Evolutionary conservation across 208 protist genomes (phyloP), one percentile per base, ranked within the genome.

Genomic region (Crithidia expoeki): DNA sequence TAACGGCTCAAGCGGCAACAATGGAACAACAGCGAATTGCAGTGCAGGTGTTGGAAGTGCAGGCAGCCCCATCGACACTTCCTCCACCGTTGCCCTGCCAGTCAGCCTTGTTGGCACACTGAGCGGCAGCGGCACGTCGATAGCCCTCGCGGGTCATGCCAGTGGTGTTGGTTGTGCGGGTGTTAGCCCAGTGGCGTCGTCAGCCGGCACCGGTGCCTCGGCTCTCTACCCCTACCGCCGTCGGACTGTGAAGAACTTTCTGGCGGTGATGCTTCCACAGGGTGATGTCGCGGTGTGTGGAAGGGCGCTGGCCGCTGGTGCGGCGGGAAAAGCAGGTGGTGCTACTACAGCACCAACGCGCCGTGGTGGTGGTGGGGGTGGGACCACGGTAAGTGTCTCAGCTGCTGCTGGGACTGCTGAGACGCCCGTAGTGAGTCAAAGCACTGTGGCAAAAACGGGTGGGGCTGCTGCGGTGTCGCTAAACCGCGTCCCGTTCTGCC

Each of bases 251-350:
- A 72, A 46, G 17, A 32, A 21, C 72, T 88, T 88, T 52, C 32
- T 63, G n/a, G 86, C 86, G 40, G n/a, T 83, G 7, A 68, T 92
- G 25, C 68, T 86, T 40, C 86, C 86, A 2, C 68, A 74, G 46
- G 86, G 86, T 32, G 57, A 72, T 11, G 71, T 88, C 10, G 61
- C 84, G 53, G 34, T 71, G 10, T 92, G 80, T 69, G 80, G 86
- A 17, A 52, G 36, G 46, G 63, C 34, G 25, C 16, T 10, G 51
- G 2, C 47, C 4, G 25, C 42, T 5, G 56, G 23, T 33, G 33
- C 60, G 40, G n/a, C 10, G 21, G 40, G 33, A 28, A 34, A 50
- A 44, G 21, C 36, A 49, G 25, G 7, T 23, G 21, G 30, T 51
- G 40, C 5, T 6, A 12, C 36, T 14, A 40, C 36, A 40, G 36